Evolutionary conservation across 1,139 yeast genomes (phyloP).

Genomic region (Wickerhamiella infanticola): DNA sequence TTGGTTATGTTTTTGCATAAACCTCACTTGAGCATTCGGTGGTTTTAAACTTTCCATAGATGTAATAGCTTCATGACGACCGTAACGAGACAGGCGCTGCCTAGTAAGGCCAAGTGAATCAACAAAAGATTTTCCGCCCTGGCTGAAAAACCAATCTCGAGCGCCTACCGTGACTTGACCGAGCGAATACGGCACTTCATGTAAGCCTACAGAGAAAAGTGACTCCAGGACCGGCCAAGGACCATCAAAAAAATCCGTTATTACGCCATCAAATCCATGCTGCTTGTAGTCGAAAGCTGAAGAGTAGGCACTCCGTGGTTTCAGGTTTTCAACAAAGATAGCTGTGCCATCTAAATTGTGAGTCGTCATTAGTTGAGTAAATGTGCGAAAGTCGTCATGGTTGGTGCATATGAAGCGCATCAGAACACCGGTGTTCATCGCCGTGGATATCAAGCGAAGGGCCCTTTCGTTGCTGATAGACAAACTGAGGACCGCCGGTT

Average conservation of each 20-base stretch:
- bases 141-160: constrained; percentile 22
- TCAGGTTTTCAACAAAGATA: too few species aligned
- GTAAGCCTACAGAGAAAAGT: constrained; percentile 49
- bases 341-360: not conserved
- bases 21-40: not conserved
- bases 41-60: not conserved
- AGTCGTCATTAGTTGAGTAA: not conserved
- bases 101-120: not conserved
- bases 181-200: constrained; percentile 48
- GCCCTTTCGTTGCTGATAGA: constrained; percentile 9
- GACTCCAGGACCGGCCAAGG: constrained; percentile 60
- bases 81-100: not conserved
- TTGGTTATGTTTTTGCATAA: not conserved
- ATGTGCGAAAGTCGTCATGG: not conserved
- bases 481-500: constrained; percentile 50
- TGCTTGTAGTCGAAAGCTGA: constrained; percentile 1
- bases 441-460: not conserved
- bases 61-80: not conserved
- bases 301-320: not conserved
- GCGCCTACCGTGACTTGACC: constrained; percentile 30
- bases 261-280: constrained; percentile 70
- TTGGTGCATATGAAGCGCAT: not conserved
- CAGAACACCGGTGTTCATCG: not conserved
- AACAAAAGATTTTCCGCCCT: not conserved
- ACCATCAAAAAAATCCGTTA: constrained; percentile 58